Conservation (phyloP, 208 protist genomes). For the Leptomonas seymouri region DNA sequence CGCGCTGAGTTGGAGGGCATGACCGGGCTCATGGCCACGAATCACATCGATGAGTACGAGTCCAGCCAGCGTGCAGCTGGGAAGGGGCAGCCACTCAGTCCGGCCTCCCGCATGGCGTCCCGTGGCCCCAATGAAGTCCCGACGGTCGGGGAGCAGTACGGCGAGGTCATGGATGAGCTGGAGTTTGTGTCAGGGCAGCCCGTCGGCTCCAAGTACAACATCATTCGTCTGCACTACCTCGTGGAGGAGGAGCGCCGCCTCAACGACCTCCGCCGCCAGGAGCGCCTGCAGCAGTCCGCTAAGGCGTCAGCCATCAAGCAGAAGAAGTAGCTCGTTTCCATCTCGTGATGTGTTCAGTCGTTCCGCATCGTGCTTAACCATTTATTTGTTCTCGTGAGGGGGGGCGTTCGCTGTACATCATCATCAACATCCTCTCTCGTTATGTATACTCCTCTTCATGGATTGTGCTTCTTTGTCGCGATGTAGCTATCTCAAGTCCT, state of each 20-base stretch:
- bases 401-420: constrained; percentile 19
- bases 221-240: constrained; percentile 78
- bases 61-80: constrained; percentile 16
- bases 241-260: constrained; percentile 69
- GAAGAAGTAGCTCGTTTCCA: background rate
- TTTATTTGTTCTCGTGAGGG: no score
- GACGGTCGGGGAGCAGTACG: constrained; percentile 66
- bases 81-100: constrained; percentile 4
- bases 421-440: no score
- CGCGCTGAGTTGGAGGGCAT: constrained; percentile 50
- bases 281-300: constrained; percentile 21
- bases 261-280: constrained; percentile 43
- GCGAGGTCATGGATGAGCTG: constrained; percentile 75
- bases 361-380: constrained; percentile 4
- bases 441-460: background rate
- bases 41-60: constrained; percentile 58
- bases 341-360: no score
- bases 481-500: no score
- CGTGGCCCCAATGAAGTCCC: constrained; percentile 41
- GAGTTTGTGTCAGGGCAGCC: constrained; percentile 63
- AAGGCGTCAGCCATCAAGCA: background rate
- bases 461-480: background rate
- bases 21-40: constrained; percentile 51
- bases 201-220: constrained; percentile 81
- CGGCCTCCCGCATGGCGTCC: constrained; percentile 9